Evolutionary conservation across 2,329 filamentous ascomycete species (phyloP), one percentile per base, ranked within the genome.

Genomic region (Arthroderma sp.): DNA sequence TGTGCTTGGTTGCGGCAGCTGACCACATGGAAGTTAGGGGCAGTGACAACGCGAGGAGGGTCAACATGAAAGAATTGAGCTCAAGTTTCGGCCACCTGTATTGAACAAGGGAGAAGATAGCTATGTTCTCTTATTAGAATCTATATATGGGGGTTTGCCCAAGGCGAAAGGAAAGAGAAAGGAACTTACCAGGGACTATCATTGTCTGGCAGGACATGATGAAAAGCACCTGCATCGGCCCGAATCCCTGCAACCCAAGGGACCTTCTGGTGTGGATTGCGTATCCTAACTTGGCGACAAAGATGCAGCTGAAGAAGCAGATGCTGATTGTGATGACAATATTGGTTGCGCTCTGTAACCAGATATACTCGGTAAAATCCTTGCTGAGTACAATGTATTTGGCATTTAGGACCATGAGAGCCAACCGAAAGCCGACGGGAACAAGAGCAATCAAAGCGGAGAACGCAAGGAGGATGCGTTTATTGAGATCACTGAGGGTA

Each of bases 21-120:
- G 80, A 80, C 80, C 80, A 83, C 51, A 83, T 70, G 11, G 77
- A 74, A 9, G 78, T 80, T 7, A 83, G 67, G 1, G 80, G 80
- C 10, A 83, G 71, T 49, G 77, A 77, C 48, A 82, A 69, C 46
- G 73, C 73, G 32, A 80, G 73, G 15, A 77, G 60, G 10, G 77
- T 78, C 6, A 78, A 61, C 44, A 75, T 66, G 47, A 75, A 65
- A 40, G 71, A 69, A 45, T 69, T 66, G 30, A 81, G 62, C 50
- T 78, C 72, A 3, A 72, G 70, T 42, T 74, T 66, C 3, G 56
- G 47, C 22, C 68, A 53, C 46, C 64, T 62, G 59, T 75, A 80
- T 51, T 78, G 70, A 11, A 81, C 55, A 40, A 75, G 66, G 1
- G 75, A 72, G 57, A 83, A 78, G 49, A 81, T 65, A 27, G 74